These are phyloP conservation scores for Fusarium chaquense DNA, from an alignment of 2,329 filamentous ascomycete genomes.

Conservation along the genomic window DNA sequence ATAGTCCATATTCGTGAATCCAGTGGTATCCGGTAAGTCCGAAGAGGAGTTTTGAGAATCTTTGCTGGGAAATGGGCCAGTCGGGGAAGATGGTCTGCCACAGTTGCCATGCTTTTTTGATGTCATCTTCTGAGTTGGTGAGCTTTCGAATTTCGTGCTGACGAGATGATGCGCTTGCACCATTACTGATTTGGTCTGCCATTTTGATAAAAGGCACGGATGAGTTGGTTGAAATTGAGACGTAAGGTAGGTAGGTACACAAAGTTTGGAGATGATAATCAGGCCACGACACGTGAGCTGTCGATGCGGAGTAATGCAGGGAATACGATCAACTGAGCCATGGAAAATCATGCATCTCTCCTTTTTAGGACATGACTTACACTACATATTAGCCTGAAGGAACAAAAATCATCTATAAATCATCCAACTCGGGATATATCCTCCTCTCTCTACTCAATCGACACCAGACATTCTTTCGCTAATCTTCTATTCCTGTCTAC, in stretches of 20 bases:
- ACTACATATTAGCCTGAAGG: too few relatives aligned
- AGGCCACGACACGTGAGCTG: constrained; percentile 18
- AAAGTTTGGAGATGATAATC: neutral
- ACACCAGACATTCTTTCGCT: neutral
- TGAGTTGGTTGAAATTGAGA: neutral
- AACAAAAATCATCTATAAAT: neutral
- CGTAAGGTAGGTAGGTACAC: neutral
- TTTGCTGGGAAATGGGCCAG: constrained; percentile 32
- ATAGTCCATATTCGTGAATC: constrained; percentile 38
- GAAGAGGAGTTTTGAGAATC: constrained; percentile 25
- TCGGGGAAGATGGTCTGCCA: constrained; percentile 41
- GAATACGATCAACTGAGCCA: neutral
- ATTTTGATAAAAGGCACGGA: neutral
- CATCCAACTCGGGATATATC: constrained; percentile 22
- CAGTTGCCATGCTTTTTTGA: constrained; percentile 31
- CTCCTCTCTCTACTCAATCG: neutral
- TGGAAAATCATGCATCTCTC: neutral
- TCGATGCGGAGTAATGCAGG: constrained; percentile 19
- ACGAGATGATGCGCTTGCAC: neutral
- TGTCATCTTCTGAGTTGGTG: constrained; percentile 29
- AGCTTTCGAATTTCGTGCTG: constrained; percentile 26
- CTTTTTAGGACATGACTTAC: neutral
- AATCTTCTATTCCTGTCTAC: neutral
- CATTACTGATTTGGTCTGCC: neutral
- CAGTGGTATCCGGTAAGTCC: constrained; percentile 17